Conservation (phyloP, 2,329 filamentous ascomycete genomes). For the Aspergillus pseudoterreus region DNA sequence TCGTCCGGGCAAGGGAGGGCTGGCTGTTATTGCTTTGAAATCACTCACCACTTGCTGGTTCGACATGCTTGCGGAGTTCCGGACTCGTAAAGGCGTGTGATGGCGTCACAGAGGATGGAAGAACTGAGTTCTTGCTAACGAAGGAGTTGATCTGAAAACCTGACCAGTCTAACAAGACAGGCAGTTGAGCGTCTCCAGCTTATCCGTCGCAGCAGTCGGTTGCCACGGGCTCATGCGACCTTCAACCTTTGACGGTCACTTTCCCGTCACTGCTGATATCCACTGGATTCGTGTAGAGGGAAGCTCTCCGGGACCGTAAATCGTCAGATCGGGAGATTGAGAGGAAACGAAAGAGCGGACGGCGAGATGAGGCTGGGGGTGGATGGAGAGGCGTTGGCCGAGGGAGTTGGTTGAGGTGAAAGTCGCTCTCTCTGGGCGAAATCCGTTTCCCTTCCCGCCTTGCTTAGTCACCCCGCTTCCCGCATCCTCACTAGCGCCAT, state of each 20-base stretch:
- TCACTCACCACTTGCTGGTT: slow-evolving; percentile 49
- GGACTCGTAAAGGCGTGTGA: slow-evolving; percentile 9
- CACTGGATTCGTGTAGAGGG: not conserved
- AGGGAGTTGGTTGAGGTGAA: slow-evolving; percentile 34
- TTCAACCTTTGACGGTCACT: slow-evolving; percentile 7
- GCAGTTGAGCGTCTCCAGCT: slow-evolving; percentile 6
- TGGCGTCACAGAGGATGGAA: not conserved
- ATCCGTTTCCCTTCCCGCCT: slow-evolving; percentile 26
- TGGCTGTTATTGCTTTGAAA: slow-evolving; percentile 12
- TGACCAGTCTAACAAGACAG: slow-evolving; percentile 4
- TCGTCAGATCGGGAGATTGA: not conserved
- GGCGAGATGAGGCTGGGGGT: not conserved
- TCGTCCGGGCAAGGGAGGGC: slow-evolving; percentile 9
- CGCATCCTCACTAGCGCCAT: slow-evolving; percentile 7
- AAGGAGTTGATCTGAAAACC: slow-evolving; percentile 3
- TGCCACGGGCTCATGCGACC: slow-evolving; percentile 15
- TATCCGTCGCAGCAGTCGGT: slow-evolving; percentile 15
- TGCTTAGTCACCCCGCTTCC: slow-evolving; percentile 30
- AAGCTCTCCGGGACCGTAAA: not conserved
- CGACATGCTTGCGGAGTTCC: slow-evolving; percentile 36
- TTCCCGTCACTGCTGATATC: slow-evolving; percentile 1
- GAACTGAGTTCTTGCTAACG: slow-evolving; percentile 2
- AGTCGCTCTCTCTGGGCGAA: slow-evolving; percentile 34
- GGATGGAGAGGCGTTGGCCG: slow-evolving; percentile 15
- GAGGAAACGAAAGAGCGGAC: not conserved